Evolutionary conservation across 2,329 filamentous ascomycete genomes (phyloP), one percentile per base, ranked within the genome.

Genomic region (Aspergillus sp.): DNA sequence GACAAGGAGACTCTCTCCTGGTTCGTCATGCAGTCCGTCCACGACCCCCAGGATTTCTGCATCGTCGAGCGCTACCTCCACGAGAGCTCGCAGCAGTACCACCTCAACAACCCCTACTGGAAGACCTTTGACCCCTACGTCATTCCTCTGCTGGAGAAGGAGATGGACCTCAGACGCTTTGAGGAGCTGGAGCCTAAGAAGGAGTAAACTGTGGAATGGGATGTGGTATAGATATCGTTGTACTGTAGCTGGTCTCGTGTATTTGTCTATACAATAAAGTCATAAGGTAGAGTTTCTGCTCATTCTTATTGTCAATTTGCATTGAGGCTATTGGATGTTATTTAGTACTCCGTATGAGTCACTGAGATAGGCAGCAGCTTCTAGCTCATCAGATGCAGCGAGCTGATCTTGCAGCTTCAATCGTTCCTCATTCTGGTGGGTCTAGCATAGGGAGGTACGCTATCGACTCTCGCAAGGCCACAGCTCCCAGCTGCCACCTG

Each of bases 81-180:
- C 47, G 85, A 88, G 62, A 56, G 58, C 11, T 60, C 55, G 57
- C 79, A 83, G 61, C 76, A 81, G 51, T 82, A 82, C 56, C 79
- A 83, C 59, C 72, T 83, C 12, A 75, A 78, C 58, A 86, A 86
- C 65, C 83, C 83, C 0, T 86, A 86, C 72, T 86, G 82, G 82
- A 77, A 86, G 71, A 86, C 84, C 1, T 88, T 88, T 56, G 84
- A 88, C 61, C 82, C 83, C 5, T 88, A 87, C 56, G 84, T 88
- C 28, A 72, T 81, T 38, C 85, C 85, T 3, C 60, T 88, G 45
- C 67, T 89, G 40, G 83, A 82, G 53, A 76, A 75, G 60, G 74
- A 77, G 7, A 88, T 88, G 83, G 85, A 88, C 61, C 62, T 88
- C 48, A 71, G 83, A 42, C 71, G 85, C 37, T 76, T 80, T 50